Percentiles rank a stretch among this genome's conserved stretches.
Conservation (phyloP, 108 stramenopile genomes). For the Fragilariopsis cylindrus region DNA sequence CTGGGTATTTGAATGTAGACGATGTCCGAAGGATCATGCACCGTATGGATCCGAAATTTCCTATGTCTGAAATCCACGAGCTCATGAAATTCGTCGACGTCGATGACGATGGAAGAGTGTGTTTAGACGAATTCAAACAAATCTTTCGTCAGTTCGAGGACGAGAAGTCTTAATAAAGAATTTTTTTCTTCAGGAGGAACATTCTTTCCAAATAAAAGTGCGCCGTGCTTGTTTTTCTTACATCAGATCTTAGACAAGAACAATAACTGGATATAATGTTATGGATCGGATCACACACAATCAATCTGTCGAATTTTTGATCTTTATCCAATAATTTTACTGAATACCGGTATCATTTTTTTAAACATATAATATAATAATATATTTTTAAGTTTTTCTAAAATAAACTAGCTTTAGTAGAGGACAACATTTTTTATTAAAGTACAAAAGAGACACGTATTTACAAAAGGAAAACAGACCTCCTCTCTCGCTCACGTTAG, state of each 20-base stretch:
- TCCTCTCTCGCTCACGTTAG: slow-evolving; percentile 12
- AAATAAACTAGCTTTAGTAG: background rate
- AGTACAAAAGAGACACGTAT: slow-evolving; percentile 13
- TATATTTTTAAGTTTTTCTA: too few species aligned
- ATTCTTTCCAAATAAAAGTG: too few species aligned
- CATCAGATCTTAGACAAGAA: too few species aligned
- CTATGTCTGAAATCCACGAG: slow-evolving; percentile 55
- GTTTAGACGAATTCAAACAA: slow-evolving; percentile 48
- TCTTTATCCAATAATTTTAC: too few species aligned
- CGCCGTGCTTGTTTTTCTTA: too few species aligned
- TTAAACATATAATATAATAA: too few species aligned
- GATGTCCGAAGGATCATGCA: slow-evolving; percentile 57
- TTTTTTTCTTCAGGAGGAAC: too few species aligned
- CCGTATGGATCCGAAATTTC: slow-evolving; percentile 45
- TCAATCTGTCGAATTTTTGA: too few species aligned
- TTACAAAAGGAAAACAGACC: background rate
- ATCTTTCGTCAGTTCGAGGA: slow-evolving; percentile 59
- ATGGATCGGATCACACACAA: too few species aligned
- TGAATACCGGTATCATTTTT: too few species aligned
- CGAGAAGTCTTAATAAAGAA: slow-evolving; percentile 20
- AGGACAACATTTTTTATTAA: slow-evolving; percentile 12
- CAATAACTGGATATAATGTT: too few species aligned
- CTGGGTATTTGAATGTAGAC: slow-evolving; percentile 54
- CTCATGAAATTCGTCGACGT: slow-evolving; percentile 65
- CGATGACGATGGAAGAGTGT: slow-evolving; percentile 62